Evolutionary conservation across 108 stramenopile genomes (phyloP).

Genomic region (Fistulifera solaris): DNA sequence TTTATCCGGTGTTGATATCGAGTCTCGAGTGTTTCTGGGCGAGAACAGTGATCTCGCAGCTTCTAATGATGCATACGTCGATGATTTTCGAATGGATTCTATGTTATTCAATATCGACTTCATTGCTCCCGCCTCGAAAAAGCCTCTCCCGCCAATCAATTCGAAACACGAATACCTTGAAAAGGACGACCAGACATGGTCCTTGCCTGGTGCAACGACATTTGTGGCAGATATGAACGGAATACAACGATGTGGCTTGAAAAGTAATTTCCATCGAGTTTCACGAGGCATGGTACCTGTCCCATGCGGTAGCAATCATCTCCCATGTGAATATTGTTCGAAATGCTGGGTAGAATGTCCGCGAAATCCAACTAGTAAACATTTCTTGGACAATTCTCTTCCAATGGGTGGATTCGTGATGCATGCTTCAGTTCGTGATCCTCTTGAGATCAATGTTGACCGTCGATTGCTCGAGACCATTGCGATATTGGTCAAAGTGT

Average conservation of each 20-base stretch:
- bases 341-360: not conserved
- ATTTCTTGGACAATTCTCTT: slow-evolving; percentile 27
- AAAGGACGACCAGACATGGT: slow-evolving; percentile 7
- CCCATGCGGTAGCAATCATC: slow-evolving; percentile 30
- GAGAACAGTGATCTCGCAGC: slow-evolving; percentile 6
- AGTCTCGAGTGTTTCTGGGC: slow-evolving; percentile 48
- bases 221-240: slow-evolving; percentile 36
- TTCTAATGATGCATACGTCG: slow-evolving; percentile 15
- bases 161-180: not conserved
- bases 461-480: slow-evolving; percentile 39
- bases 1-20: slow-evolving; percentile 67
- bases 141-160: slow-evolving; percentile 17
- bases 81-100: slow-evolving; percentile 54
- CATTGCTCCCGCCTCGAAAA: slow-evolving; percentile 45
- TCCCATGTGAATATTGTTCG: slow-evolving; percentile 22
- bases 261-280: slow-evolving; percentile 54
- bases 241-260: slow-evolving; percentile 44
- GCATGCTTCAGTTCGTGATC: slow-evolving; percentile 44
- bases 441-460: slow-evolving; percentile 68
- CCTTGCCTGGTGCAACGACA: slow-evolving; percentile 11
- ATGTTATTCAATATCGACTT: slow-evolving; percentile 54
- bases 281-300: slow-evolving; percentile 35
- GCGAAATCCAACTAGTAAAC: not conserved
- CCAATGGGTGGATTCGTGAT: slow-evolving; percentile 68
- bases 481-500: slow-evolving; percentile 31